Evolutionary conservation across 2,329 filamentous ascomycete genomes (phyloP).

Genomic region (Blastomyces silverae): DNA sequence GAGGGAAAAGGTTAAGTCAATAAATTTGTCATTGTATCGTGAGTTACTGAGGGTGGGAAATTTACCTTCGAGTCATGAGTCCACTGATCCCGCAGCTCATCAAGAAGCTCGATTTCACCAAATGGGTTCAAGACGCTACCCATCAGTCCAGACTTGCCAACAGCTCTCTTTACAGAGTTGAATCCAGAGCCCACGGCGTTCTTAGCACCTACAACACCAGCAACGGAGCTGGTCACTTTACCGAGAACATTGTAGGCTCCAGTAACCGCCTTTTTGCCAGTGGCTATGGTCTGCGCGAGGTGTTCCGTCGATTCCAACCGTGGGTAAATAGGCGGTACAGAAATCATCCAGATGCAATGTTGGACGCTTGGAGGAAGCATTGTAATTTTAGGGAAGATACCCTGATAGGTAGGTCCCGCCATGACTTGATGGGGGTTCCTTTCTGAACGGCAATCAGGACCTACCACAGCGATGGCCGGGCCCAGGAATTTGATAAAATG

Average conservation of each 20-base stretch:
- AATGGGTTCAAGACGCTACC: conserved; percentile 92
- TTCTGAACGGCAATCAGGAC: conserved; percentile 86
- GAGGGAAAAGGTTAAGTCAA: conserved; percentile 13
- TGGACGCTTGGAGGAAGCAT: conserved; percentile 86
- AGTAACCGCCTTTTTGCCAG: conserved; percentile 93
- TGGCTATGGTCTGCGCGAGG: conserved; percentile 82
- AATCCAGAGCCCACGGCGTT: conserved; percentile 89
- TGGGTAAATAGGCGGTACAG: conserved; percentile 85
- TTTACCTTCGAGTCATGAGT: conserved; percentile 85
- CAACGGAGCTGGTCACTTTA: conserved; percentile 89
- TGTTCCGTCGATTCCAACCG: conserved; percentile 86
- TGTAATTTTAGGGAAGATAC: conserved; percentile 91
- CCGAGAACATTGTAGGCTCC: conserved; percentile 94
- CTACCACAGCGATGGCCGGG: conserved; percentile 81
- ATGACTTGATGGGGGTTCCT: conserved; percentile 85
- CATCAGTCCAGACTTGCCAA: conserved; percentile 94
- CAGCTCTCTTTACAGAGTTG: conserved; percentile 88
- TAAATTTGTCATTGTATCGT: neutral
- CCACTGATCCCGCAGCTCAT: conserved; percentile 95
- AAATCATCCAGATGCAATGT: conserved; percentile 94
- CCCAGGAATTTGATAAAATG: conserved; percentile 97
- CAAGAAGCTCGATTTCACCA: conserved; percentile 87
- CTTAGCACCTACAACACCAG: conserved; percentile 91
- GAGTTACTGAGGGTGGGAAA: neutral
- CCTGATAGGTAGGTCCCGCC: conserved; percentile 94